Conservation (phyloP, 441 rosid genomes). For the Lagerstroemia fauriei region DNA sequence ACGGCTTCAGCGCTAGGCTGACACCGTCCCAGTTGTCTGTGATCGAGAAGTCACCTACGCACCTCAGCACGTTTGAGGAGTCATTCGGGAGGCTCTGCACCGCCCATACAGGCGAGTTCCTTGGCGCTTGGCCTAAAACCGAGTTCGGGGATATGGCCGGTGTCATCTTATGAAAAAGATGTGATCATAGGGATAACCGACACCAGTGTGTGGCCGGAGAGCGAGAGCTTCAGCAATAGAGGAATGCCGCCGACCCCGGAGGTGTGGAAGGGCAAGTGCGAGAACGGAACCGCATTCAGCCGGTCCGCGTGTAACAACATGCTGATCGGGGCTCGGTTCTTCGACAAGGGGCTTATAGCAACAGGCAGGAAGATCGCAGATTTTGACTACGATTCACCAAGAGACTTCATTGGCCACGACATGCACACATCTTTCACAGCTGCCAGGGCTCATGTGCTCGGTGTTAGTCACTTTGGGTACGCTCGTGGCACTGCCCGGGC, state of each 20-base stretch:
- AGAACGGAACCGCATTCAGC: slow-evolving; percentile 37
- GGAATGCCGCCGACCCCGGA: slow-evolving; percentile 41
- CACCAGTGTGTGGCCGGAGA: slow-evolving; percentile 56
- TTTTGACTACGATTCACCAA: slow-evolving; percentile 36
- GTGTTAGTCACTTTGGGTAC: slow-evolving; percentile 30
- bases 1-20: slow-evolving; percentile 43
- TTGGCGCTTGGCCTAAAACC: slow-evolving; percentile 29
- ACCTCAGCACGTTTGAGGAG: slow-evolving; percentile 32
- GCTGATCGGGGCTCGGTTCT: slow-evolving; percentile 39
- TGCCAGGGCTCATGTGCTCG: slow-evolving; percentile 38
- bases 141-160: slow-evolving; percentile 28
- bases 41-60: slow-evolving; percentile 35
- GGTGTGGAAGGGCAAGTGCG: slow-evolving; percentile 51
- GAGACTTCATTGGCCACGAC: slow-evolving; percentile 47
- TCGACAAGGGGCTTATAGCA: slow-evolving; percentile 35
- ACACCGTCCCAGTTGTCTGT: slow-evolving; percentile 33
- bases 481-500: slow-evolving; percentile 39
- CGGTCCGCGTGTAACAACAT: slow-evolving; percentile 42
- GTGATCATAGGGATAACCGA: slow-evolving; percentile 36
- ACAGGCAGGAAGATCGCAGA: slow-evolving; percentile 23
- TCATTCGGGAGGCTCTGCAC: slow-evolving; percentile 36
- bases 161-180: slow-evolving; percentile 31
- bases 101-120: slow-evolving; percentile 34
- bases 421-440: slow-evolving; percentile 57
- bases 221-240: slow-evolving; percentile 42